Evolutionary conservation across 257 asterid species (phyloP), one percentile per base, ranked within the genome.

Genomic region (Striga asiatica): DNA sequence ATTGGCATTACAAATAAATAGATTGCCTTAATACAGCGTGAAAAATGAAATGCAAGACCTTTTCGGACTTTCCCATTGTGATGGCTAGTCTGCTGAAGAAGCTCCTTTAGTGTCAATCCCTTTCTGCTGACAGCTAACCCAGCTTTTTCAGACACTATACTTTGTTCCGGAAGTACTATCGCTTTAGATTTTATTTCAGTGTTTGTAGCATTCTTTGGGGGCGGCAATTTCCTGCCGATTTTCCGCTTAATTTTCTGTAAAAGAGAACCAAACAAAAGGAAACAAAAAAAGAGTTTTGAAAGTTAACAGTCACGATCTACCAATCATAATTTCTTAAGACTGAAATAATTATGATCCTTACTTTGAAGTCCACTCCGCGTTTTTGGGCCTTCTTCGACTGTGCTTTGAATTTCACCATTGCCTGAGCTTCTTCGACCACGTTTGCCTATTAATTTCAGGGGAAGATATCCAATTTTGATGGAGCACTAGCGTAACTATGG

Each of bases 41-140:
- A 37, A 50, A 57, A 50, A 12, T 13, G 24, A 14, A 35, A 27
- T 27, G 25, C 9, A 53, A 13, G 29, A 84, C 97, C 95, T 78
- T 76, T 84, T 27, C 98, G 94, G 60, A 78, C 87, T 83, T 84
- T 88, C 9, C 89, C 76, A 75, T 82, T 92, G 73, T 92, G 89
- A 71, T 92, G 98, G 65, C 89, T 79, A 8, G 95, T 78, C 56
- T 92, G 98, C 68, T 92, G 95, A 70, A 92, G 91, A 57, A 92
- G 85, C 89, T 92, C 97, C 79, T 92, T 92, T 38, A 92, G 56
- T 23, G 97, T 88, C 81, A 88, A 73, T 14, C 94, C 94, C 73
- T 85, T 91, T 56, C 58, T 87, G 71, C 89, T 88, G 51, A 83
- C 82, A 3, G 97, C 93, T 60, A 87, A 76, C 48, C 94, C 97